These are phyloP conservation scores for Discostella stelligera DNA, from an alignment of 352 stramenopile species.

Conservation along the genomic window DNA sequence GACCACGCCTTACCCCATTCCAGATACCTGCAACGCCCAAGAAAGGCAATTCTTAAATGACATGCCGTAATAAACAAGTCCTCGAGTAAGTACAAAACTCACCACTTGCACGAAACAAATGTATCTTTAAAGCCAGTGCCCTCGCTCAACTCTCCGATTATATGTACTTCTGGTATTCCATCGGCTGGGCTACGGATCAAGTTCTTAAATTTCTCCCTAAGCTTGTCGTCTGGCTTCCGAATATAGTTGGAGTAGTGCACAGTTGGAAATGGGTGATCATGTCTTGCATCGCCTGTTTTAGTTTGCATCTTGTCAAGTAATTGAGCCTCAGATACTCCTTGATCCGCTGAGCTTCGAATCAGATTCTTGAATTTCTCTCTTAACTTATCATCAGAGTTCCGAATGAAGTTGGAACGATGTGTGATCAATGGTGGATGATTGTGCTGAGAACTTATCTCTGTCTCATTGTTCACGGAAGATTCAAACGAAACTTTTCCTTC, in stretches of 20 bases:
- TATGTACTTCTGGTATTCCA: constrained; percentile 67
- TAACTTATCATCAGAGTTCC: constrained; percentile 46
- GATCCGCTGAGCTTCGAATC: constrained; percentile 47
- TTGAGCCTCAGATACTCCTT: constrained; percentile 64
- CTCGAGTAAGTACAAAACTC: constrained; percentile 28
- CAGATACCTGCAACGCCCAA: constrained; percentile 32
- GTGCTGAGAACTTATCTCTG: not conserved
- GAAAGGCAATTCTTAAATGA: not conserved
- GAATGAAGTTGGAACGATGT: constrained; percentile 42
- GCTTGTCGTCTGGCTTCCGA: constrained; percentile 45
- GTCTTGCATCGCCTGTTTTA: constrained; percentile 1
- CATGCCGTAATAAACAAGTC: not conserved
- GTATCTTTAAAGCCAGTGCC: constrained; percentile 53
- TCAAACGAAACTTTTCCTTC: constrained; percentile 19
- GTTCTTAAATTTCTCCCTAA: constrained; percentile 52
- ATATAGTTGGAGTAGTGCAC: constrained; percentile 41
- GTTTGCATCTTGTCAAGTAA: constrained; percentile 54
- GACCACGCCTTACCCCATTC: constrained; percentile 69
- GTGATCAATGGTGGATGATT: constrained; percentile 17
- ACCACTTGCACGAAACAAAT: constrained; percentile 58
- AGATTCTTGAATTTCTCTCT: constrained; percentile 51
- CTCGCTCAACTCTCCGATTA: constrained; percentile 62
- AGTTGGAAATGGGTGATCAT: constrained; percentile 16
- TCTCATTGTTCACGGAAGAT: not conserved
- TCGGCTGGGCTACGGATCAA: constrained; percentile 46